Conservation (phyloP, 495 filamentous ascomycete species). For the Elaphomyces granulatus region DNA sequence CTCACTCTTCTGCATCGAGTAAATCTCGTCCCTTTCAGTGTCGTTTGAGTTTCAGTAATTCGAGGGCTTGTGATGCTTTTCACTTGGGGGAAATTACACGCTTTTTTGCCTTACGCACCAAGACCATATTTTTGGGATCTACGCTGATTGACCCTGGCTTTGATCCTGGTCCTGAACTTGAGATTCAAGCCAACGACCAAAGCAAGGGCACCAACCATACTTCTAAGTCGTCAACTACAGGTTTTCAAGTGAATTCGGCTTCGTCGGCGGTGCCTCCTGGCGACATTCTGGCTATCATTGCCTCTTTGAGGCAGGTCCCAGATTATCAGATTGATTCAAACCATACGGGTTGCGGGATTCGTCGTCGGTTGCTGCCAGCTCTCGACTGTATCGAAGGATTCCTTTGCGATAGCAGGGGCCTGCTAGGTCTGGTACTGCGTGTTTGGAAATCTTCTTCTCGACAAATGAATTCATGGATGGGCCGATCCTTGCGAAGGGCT, state of each 20-base stretch:
- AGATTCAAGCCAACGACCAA: not conserved
- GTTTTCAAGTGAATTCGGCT: slow-evolving; percentile 1
- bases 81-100: slow-evolving; percentile 76
- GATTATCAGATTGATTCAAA: slow-evolving; percentile 66
- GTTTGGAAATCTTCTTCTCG: slow-evolving; percentile 11
- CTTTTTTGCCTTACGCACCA: slow-evolving; percentile 46
- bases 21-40: slow-evolving; percentile 42
- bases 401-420: slow-evolving; percentile 52
- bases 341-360: slow-evolving; percentile 64
- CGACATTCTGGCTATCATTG: slow-evolving; percentile 38
- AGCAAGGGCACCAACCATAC: slow-evolving; percentile 18
- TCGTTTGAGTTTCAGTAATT: slow-evolving; percentile 61
- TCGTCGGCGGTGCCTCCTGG: slow-evolving; percentile 7
- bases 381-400: slow-evolving; percentile 49
- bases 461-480: slow-evolving; percentile 20
- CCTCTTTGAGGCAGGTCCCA: slow-evolving; percentile 45
- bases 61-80: slow-evolving; percentile 65
- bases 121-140: slow-evolving; percentile 35
- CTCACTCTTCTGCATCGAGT: not conserved
- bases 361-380: slow-evolving; percentile 49
- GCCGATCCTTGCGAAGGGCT: slow-evolving; percentile 10
- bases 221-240: no score
- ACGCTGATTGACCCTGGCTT: slow-evolving; percentile 31
- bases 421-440: slow-evolving; percentile 50
- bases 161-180: slow-evolving; percentile 6